Evolutionary conservation across 257 asterid genomes (phyloP), one percentile per base, ranked within the genome.

Genomic region (Gentiana macrophylla): DNA sequence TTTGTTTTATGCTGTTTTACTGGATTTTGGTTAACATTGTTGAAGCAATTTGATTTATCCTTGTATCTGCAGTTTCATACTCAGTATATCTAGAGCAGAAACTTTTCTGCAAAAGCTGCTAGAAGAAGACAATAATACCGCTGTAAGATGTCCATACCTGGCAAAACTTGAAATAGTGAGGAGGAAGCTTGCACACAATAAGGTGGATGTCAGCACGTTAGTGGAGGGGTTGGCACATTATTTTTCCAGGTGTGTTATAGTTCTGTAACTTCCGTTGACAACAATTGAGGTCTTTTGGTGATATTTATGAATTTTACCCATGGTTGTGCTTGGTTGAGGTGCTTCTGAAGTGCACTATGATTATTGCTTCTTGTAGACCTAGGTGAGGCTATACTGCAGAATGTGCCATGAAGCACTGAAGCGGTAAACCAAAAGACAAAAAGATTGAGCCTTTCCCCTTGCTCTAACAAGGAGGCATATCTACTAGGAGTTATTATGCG

Each of bases 131-230:
- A 67, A 64, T 63, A 68, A 69, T 63, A 73, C 57, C 66, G 67
- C 89, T 64, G 62, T 80, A 65, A 83, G 97, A 78, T 72, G 94
- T 65, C 97, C 93, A 9, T 63, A 74, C 77, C 68, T 88, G 83
- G 99, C 86, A 41, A 73, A 58, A 53, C 86, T 92, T 72, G 97
- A 92, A 80, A 83, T 92, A 65, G 94, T 78, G 68, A 84, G 86
- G 70, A 80, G 63, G 59, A 88, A 86, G 74, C 71, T 88, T 80
- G 70, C 82, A 59, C 61, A 70, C 67, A 89, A 88, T 45, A 82
- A 74, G 70, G 94, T 91, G 45, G 86, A 85, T 63, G 57, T 76
- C 50, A 75, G 70, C 52, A 81, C 81, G 66, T 63, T 92, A 47
- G 71, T 68, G 59, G 89, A 72, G 77, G 84, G 70, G 62, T 75